Evolutionary conservation across 345 rosid species (phyloP), one percentile per base, ranked within the genome.

Genomic region (Barbarea vulgaris): DNA sequence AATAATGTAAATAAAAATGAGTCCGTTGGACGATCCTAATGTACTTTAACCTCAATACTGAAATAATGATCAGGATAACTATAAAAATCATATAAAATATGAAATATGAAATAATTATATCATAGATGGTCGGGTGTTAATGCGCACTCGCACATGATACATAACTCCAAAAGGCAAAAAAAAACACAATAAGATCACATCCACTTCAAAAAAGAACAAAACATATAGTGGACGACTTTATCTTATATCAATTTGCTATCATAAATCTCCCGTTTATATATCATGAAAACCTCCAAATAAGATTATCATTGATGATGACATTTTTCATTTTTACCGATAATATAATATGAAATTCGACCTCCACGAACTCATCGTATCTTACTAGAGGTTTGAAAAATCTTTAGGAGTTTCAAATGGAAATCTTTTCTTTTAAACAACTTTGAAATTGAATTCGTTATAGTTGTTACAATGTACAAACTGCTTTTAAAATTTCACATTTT

Each of bases 161-260:
- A 28, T n/a, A 69, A 61, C 36, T 62, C 31, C 55, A 75, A 50
- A 67, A 30, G 70, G 8, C 57, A 52, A 52, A 69, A 52, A 52
- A 60, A 28, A 61, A 61, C 70, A 69, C 68, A 53, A 69, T 76
- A 30, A 69, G 74, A 67, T 61, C 64, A 51, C 63, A 30, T 60
- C 79, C 69, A 50, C 69, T 75, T 75, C 55, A 58, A 27, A 18
- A 48, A 52, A 46, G 21, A 61, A 53, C 54, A 68, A 41, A 60
- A 21, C 36, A 39, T 60, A 42, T 60, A 42, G 69, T 76, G 79
- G 74, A 36, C 64, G 37, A 44, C 66, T 56, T 65, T 65, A 57
- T 75, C 73, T 59, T 58, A 25, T 48, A 30, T 58, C 61, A 50
- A 67, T 58, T 48, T 60, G 48, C 68, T n/a, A 68, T 68, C 56